Conservation (phyloP, 192 early-diverging fungal species). For the Ramicandelaber brevisporus region DNA sequence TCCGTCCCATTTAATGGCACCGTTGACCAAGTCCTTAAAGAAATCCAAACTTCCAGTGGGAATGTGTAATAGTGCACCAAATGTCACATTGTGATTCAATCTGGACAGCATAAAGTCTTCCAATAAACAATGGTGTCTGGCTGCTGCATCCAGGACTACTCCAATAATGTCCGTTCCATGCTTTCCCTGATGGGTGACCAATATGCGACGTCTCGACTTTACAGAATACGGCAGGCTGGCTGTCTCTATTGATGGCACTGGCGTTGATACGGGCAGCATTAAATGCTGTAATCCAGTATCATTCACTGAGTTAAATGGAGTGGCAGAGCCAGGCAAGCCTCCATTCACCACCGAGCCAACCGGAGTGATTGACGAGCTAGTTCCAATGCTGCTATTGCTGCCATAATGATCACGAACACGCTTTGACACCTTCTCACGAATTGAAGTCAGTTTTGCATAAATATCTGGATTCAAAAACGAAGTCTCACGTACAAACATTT, state of each 20-base stretch:
- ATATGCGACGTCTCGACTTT: constrained; percentile 34
- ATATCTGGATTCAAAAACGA: constrained; percentile 42
- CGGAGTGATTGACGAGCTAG: constrained; percentile 10
- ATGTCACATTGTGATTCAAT: constrained; percentile 82
- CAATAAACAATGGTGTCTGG: constrained; percentile 46
- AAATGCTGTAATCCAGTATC: too few species aligned
- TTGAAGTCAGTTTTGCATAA: constrained; percentile 27
- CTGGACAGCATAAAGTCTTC: constrained; percentile 72
- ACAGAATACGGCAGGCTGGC: constrained; percentile 19
- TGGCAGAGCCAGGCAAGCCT: neutral
- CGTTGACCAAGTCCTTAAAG: constrained; percentile 46
- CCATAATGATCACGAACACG: constrained; percentile 3
- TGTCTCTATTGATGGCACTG: constrained; percentile 3
- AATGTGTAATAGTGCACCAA: constrained; percentile 61
- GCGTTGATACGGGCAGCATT: constrained; percentile 4
- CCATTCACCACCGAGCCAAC: neutral
- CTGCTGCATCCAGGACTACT: constrained; percentile 44
- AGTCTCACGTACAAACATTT: constrained; percentile 43
- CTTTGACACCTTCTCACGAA: constrained; percentile 6
- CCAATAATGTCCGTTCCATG: constrained; percentile 86
- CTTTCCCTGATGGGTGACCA: constrained; percentile 57
- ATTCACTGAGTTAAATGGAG: constrained; percentile 3
- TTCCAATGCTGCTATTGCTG: constrained; percentile 4
- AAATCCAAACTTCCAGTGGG: constrained; percentile 45
- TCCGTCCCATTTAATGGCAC: constrained; percentile 68